Evolutionary conservation across 1,139 yeast species (phyloP).

Genomic region (Hemisphaericaspora lyxosophila): DNA sequence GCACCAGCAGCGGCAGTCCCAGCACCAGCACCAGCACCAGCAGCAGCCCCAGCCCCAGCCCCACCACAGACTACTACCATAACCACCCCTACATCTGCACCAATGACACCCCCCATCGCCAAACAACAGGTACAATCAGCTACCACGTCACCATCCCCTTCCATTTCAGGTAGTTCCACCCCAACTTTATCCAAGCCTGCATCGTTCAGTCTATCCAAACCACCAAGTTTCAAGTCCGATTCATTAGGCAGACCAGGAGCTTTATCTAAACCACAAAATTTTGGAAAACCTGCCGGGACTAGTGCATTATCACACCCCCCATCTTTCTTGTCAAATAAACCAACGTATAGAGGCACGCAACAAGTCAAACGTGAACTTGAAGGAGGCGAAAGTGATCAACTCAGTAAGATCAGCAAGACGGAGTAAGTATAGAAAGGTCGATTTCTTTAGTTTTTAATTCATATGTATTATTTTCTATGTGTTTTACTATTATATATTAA

Average conservation of each 20-base stretch:
- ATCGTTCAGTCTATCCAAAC: constrained; percentile 15
- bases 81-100: constrained; percentile 6
- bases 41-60: constrained; percentile 2
- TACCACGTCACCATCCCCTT: constrained; percentile 13
- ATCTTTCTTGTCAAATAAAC: constrained; percentile 33
- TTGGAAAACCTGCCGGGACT: constrained; percentile 22
- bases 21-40: constrained; percentile 3
- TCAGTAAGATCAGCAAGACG: constrained; percentile 10
- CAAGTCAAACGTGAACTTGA: constrained; percentile 17
- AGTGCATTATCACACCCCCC: constrained; percentile 29
- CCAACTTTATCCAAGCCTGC: constrained; percentile 20
- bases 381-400: constrained; percentile 9
- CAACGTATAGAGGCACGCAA: constrained; percentile 14
- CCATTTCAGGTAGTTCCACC: constrained; percentile 4
- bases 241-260: constrained; percentile 17
- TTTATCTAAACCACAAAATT: constrained; percentile 21
- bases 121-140: constrained; percentile 8
- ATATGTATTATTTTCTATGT: constrained; percentile 2
- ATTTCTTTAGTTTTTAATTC: constrained; percentile 1
- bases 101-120: too few relatives aligned
- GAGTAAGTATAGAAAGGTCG: constrained; percentile 4
- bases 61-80: constrained; percentile 3
- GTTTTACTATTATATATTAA: not conserved
- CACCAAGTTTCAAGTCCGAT: constrained; percentile 10
- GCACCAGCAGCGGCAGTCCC: constrained; percentile 2